Evolutionary conservation across 768 basidiomycete species (phyloP).

Genomic region (Boletus rubroflammeus): DNA sequence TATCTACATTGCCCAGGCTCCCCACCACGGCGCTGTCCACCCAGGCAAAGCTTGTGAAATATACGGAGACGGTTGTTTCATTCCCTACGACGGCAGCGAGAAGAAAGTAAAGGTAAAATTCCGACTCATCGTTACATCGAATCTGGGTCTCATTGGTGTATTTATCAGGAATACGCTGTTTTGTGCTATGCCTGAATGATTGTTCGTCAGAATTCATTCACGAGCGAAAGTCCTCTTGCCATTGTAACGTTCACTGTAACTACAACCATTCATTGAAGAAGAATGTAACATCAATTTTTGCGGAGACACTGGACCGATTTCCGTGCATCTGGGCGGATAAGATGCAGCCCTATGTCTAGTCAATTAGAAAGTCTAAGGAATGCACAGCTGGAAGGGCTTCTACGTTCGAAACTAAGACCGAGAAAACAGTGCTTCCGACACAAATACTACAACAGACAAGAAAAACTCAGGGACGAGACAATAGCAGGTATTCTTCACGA

Average conservation of each 20-base stretch:
- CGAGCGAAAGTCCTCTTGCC: background rate
- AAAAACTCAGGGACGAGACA: background rate
- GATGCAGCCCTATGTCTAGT: background rate
- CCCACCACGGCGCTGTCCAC: conserved; percentile 46
- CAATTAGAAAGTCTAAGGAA: background rate
- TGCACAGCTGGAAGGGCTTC: background rate
- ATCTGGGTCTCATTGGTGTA: background rate
- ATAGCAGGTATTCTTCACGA: background rate
- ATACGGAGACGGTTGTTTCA: conserved; percentile 53
- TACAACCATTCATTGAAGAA: background rate
- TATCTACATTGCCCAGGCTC: conserved; percentile 60
- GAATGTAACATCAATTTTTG: conserved; percentile 1
- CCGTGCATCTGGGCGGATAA: no score
- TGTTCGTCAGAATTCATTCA: background rate
- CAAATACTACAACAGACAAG: conserved; percentile 8
- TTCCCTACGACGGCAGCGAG: conserved; percentile 52
- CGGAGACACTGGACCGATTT: background rate
- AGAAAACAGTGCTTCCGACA: conserved; percentile 8
- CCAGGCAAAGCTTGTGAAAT: conserved; percentile 62
- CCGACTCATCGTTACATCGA: background rate
- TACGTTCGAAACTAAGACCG: background rate
- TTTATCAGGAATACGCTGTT: conserved; percentile 38
- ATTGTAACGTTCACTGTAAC: conserved; percentile 6
- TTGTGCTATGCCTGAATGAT: conserved; percentile 34
- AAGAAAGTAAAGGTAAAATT: conserved; percentile 45